Evolutionary conservation across 73 alveolate genomes (phyloP).

Genomic region (Paramecium octaurelia): DNA sequence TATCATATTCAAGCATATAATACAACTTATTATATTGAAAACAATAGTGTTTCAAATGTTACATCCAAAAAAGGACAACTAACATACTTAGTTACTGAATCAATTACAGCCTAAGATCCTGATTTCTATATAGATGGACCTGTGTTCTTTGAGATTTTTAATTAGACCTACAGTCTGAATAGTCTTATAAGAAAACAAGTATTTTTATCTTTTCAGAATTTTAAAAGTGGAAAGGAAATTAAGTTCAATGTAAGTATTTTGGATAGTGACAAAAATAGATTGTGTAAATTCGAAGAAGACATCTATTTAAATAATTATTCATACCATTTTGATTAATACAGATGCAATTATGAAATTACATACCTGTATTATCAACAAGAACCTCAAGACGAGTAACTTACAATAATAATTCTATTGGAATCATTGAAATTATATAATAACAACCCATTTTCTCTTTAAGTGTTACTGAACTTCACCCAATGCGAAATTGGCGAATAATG

Average conservation of each 20-base stretch:
- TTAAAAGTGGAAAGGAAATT: not conserved
- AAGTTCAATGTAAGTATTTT: not conserved
- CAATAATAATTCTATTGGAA: not conserved
- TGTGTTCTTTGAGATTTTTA: not conserved
- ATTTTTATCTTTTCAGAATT: not conserved
- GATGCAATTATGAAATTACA: not conserved
- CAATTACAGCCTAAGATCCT: not conserved
- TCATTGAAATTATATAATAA: not conserved
- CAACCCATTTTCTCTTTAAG: not conserved
- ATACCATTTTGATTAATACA: not conserved
- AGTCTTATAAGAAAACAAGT: not conserved
- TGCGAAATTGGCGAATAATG: conserved; percentile 27
- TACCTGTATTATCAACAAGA: not conserved
- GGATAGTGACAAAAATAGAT: not conserved
- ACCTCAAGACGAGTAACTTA: not conserved
- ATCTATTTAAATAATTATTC: not conserved
- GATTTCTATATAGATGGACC: conserved; percentile 22
- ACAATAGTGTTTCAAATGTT: not conserved
- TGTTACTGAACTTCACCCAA: not conserved
- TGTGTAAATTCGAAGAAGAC: not conserved
- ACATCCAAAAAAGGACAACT: not conserved
- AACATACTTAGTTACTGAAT: not conserved
- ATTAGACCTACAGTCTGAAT: not conserved
- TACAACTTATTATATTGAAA: not conserved
- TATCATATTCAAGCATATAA: not conserved